phyloP scores from a whole-genome alignment of 2,329 filamentous ascomycete species.

The Zymoseptoria tritici region DNA sequence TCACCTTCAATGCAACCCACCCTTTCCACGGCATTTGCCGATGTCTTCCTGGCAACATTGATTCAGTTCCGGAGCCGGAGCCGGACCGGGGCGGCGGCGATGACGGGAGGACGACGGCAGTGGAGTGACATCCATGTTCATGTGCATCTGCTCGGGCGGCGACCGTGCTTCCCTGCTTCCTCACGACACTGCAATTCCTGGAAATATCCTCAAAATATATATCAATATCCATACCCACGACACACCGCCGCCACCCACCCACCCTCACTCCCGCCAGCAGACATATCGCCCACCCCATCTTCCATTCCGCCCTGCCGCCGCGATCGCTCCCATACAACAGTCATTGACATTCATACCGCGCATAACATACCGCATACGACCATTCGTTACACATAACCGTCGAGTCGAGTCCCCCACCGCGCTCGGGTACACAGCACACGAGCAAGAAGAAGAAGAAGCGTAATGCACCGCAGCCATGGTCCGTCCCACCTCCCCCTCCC shows the following conservation, averaged over 20 bases:
- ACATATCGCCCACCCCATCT: background rate
- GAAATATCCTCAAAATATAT: background rate
- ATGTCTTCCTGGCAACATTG: too few relatives aligned
- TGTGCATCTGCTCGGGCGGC: too few relatives aligned
- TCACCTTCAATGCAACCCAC: background rate
- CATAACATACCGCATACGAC: background rate
- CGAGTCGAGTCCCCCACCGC: background rate
- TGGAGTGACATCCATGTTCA: background rate
- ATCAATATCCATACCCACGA: background rate
- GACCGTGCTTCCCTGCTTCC: too few relatives aligned
- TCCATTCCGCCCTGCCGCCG: background rate
- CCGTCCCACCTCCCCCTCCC: background rate
- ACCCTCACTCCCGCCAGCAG: background rate
- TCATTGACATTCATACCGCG: background rate
- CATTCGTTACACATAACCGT: background rate
- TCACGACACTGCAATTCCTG: background rate
- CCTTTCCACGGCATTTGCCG: background rate
- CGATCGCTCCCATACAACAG: background rate
- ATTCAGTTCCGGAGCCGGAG: too few relatives aligned
- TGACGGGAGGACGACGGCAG: background rate
- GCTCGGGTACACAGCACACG: background rate
- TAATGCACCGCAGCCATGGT: conserved; percentile 6
- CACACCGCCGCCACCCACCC: background rate
- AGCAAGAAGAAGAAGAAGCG: background rate
- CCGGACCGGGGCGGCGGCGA: background rate